These are phyloP conservation scores for Isatis tinctoria DNA, from an alignment of 345 rosid species.

Conservation along the genomic window DNA sequence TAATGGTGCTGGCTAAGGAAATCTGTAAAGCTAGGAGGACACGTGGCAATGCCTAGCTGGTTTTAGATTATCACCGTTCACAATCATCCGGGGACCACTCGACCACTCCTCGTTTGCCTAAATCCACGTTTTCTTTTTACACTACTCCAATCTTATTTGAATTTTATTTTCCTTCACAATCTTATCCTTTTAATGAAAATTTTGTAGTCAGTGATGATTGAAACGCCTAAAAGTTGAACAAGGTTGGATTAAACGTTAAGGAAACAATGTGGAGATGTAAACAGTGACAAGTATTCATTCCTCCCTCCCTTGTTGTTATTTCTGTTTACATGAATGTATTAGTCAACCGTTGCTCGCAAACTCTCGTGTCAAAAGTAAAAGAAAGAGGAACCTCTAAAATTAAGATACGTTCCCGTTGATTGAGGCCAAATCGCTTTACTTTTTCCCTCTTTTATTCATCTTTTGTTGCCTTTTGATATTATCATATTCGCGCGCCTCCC, in stretches of 20 bases:
- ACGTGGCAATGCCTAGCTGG: slow-evolving; percentile 18
- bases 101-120: slow-evolving; percentile 15
- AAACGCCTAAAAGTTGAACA: not conserved
- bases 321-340: not conserved
- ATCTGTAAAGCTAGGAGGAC: not conserved
- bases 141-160: not conserved
- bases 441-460: not conserved
- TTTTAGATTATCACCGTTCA: slow-evolving; percentile 13
- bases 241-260: slow-evolving; percentile 19
- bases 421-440: slow-evolving; percentile 32
- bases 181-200: not conserved
- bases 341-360: slow-evolving; percentile 7
- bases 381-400: slow-evolving; percentile 13
- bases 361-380: slow-evolving; percentile 14
- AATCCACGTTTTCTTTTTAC: not conserved
- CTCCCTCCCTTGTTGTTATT: not conserved
- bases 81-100: not conserved
- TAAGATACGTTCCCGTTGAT: slow-evolving; percentile 37
- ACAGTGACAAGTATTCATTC: slow-evolving; percentile 5
- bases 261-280: slow-evolving; percentile 13
- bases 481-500: slow-evolving; percentile 13
- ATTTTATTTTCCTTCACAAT: not conserved
- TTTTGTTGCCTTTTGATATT: slow-evolving; percentile 26
- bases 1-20: slow-evolving; percentile 28
- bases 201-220: not conserved